These are phyloP conservation scores for Panaeolus cyanescens DNA, from an alignment of 768 basidiomycete genomes.

Conservation along the genomic window DNA sequence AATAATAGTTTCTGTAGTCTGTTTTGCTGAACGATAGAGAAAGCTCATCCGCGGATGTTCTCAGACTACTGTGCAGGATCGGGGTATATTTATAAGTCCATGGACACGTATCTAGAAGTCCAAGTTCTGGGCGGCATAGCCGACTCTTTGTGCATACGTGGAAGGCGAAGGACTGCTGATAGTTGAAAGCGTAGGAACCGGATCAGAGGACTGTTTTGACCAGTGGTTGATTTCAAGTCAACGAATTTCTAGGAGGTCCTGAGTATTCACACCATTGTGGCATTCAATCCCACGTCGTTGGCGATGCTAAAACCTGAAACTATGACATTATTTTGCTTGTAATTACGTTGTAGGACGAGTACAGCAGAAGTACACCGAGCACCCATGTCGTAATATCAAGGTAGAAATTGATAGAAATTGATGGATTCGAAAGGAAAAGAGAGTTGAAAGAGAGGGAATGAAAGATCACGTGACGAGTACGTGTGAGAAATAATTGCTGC, in stretches of 20 bases:
- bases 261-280: background rate
- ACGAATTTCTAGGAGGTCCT: too few relatives aligned
- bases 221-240: too few relatives aligned
- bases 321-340: too few relatives aligned
- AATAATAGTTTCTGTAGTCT: conserved; percentile 10
- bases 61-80: background rate
- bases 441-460: too few relatives aligned
- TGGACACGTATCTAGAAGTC: background rate
- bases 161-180: conserved; percentile 2
- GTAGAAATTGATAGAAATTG: background rate
- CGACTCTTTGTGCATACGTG: background rate
- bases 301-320: too few relatives aligned
- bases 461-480: conserved; percentile 41
- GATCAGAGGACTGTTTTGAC: too few relatives aligned
- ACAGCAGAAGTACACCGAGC: too few relatives aligned
- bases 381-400: too few relatives aligned
- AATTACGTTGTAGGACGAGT: too few relatives aligned
- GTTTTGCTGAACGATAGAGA: background rate
- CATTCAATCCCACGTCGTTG: background rate
- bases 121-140: background rate
- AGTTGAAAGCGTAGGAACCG: background rate
- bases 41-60: background rate
- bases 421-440: background rate
- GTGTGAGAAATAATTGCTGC: conserved; percentile 40
- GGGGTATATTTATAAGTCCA: background rate